phyloP scores from a whole-genome alignment of 1,139 yeast genomes.

The Arxiozyma telluris region DNA sequence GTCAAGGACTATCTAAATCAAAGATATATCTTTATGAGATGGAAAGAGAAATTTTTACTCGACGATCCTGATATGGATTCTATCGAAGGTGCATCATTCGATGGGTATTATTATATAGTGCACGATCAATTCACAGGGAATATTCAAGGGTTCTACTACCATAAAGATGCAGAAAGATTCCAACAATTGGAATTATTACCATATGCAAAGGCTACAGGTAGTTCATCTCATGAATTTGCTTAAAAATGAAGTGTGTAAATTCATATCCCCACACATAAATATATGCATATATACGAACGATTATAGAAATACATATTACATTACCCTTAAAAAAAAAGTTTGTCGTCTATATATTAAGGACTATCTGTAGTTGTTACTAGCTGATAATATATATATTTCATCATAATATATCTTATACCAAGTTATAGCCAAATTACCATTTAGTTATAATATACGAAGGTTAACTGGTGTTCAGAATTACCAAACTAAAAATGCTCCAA shows the following conservation, averaged over 20 bases:
- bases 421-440: too few species aligned
- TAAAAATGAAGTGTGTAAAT: slow-evolving; percentile 2
- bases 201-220: slow-evolving; percentile 28
- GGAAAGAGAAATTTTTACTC: slow-evolving; percentile 84
- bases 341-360: too few species aligned
- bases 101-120: slow-evolving; percentile 84
- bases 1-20: slow-evolving; percentile 29
- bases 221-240: slow-evolving; percentile 23
- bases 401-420: too few species aligned
- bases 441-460: too few species aligned
- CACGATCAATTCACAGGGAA: slow-evolving; percentile 70
- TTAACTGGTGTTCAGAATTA: too few species aligned
- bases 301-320: too few species aligned
- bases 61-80: slow-evolving; percentile 59
- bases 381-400: too few species aligned
- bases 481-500: too few species aligned
- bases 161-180: slow-evolving; percentile 64
- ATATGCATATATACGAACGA: too few species aligned
- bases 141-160: slow-evolving; percentile 74
- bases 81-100: slow-evolving; percentile 77
- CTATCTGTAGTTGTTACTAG: too few species aligned
- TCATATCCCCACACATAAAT: too few species aligned
- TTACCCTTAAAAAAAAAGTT: too few species aligned
- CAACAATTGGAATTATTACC: slow-evolving; percentile 55
- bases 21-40: slow-evolving; percentile 72